Evolutionary conservation across 169 alveolate species (phyloP).

Genomic region (Plasmodium inui): DNA sequence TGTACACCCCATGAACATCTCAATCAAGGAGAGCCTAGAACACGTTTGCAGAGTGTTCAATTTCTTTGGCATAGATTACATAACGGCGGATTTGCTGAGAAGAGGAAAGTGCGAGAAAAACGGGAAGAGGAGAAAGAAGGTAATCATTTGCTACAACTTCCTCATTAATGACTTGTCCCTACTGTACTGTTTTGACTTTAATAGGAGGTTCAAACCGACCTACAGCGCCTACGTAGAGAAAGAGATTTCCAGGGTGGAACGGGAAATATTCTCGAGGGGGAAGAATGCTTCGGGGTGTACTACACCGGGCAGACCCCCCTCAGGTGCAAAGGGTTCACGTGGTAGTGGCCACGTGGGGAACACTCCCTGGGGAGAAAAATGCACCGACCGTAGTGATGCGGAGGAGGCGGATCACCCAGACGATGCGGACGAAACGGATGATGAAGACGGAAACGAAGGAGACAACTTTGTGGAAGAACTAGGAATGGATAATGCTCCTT

Average conservation of each 20-base stretch:
- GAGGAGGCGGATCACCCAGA: not conserved
- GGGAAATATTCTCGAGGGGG: not conserved
- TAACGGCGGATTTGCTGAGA: slow-evolving; percentile 51
- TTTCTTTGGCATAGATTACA: slow-evolving; percentile 63
- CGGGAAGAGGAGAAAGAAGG: slow-evolving; percentile 26
- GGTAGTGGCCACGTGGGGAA: not conserved
- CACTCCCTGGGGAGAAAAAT: not conserved
- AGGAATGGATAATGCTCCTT: slow-evolving; percentile 28
- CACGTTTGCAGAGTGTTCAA: slow-evolving; percentile 50
- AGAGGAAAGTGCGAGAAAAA: slow-evolving; percentile 51
- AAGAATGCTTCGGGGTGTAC: not conserved
- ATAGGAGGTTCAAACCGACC: slow-evolving; percentile 57
- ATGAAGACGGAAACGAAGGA: slow-evolving; percentile 1
- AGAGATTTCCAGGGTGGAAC: slow-evolving; percentile 26
- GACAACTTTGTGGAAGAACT: slow-evolving; percentile 26
- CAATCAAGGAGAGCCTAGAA: slow-evolving; percentile 67
- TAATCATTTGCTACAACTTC: slow-evolving; percentile 20
- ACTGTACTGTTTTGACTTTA: slow-evolving; percentile 44
- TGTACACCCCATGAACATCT: slow-evolving; percentile 21
- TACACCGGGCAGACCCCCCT: not conserved
- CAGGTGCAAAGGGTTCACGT: not conserved
- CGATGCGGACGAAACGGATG: not conserved
- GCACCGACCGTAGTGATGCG: not conserved
- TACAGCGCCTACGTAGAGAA: slow-evolving; percentile 49
- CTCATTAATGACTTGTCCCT: slow-evolving; percentile 64